Evolutionary conservation across 2,329 filamentous ascomycete genomes (phyloP).

Genomic region (Fusarium lyarnte): DNA sequence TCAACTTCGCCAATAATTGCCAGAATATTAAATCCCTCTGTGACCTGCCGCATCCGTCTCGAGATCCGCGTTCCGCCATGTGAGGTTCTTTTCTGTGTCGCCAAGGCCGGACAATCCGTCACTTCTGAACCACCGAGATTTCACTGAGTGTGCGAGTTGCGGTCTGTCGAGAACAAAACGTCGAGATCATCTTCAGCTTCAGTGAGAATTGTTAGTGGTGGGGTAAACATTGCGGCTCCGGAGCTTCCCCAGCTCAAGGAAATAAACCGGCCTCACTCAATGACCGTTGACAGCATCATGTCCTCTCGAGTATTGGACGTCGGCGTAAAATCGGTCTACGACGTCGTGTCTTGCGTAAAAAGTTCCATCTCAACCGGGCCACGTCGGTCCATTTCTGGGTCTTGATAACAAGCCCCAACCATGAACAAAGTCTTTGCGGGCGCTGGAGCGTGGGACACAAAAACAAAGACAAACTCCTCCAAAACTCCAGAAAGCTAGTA

Average conservation of each 20-base stretch:
- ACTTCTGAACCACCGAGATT: background rate
- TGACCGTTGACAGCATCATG: background rate
- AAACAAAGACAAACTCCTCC: background rate
- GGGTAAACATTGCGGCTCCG: slow-evolving; percentile 25
- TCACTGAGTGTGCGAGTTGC: background rate
- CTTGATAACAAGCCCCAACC: slow-evolving; percentile 8
- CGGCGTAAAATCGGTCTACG: slow-evolving; percentile 13
- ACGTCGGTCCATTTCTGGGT: slow-evolving; percentile 3
- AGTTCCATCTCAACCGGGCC: slow-evolving; percentile 1
- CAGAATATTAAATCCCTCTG: slow-evolving; percentile 11
- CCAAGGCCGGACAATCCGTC: slow-evolving; percentile 1
- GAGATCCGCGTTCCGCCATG: slow-evolving; percentile 8
- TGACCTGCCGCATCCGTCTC: slow-evolving; percentile 23
- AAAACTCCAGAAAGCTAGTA: slow-evolving; percentile 30
- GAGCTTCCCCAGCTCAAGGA: slow-evolving; percentile 32
- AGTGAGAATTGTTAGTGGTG: slow-evolving; percentile 2
- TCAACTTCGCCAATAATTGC: slow-evolving; percentile 19
- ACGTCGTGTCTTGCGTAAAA: background rate
- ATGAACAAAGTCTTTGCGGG: slow-evolving; percentile 17
- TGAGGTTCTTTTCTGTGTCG: slow-evolving; percentile 5
- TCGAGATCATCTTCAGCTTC: background rate
- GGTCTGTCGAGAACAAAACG: background rate
- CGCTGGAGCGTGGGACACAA: slow-evolving; percentile 25
- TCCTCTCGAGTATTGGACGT: background rate
- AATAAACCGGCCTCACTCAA: slow-evolving; percentile 19